Evolutionary conservation across 78 protist species (phyloP).

Genomic region (Polysphondylium violaceum): DNA sequence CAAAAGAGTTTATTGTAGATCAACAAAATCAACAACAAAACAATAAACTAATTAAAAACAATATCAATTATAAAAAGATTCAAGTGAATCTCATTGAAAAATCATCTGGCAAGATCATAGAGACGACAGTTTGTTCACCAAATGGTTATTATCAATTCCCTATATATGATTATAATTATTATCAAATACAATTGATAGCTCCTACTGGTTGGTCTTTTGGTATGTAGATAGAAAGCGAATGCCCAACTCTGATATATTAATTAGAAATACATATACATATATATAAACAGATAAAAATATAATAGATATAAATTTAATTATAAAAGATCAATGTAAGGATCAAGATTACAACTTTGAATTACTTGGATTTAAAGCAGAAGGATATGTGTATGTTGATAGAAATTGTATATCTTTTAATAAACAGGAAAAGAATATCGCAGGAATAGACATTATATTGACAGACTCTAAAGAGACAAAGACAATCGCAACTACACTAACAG

Average conservation of each 20-base stretch:
- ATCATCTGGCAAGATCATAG: too few relatives aligned
- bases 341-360: slow-evolving; percentile 50
- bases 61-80: too few relatives aligned
- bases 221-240: too few relatives aligned
- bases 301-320: too few relatives aligned
- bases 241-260: too few relatives aligned
- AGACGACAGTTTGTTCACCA: slow-evolving; percentile 24
- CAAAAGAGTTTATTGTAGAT: too few relatives aligned
- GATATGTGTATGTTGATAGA: background rate
- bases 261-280: too few relatives aligned
- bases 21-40: too few relatives aligned
- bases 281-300: too few relatives aligned
- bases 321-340: slow-evolving; percentile 18
- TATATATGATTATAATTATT: slow-evolving; percentile 5
- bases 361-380: slow-evolving; percentile 11
- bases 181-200: slow-evolving; percentile 17
- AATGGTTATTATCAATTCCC: slow-evolving; percentile 36
- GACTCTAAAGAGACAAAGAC: background rate
- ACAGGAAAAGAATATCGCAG: background rate
- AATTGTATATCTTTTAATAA: background rate
- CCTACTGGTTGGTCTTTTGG: slow-evolving; percentile 55
- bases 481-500: background rate
- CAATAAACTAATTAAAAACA: too few relatives aligned
- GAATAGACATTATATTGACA: background rate
- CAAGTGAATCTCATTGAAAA: too few relatives aligned